Evolutionary conservation across 169 alveolate species (phyloP).

Genomic region (Ichthyophthirius multifiliis): DNA sequence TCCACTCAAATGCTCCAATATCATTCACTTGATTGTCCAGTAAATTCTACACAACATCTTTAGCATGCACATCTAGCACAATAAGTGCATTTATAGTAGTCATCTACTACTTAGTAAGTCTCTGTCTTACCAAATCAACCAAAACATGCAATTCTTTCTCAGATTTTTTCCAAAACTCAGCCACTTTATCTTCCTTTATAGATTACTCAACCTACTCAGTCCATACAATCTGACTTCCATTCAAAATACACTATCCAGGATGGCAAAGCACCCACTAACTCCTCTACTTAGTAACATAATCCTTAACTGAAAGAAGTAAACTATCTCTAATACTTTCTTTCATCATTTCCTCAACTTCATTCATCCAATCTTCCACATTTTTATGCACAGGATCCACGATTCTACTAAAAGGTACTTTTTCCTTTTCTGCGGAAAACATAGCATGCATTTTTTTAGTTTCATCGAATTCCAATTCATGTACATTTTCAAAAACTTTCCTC

Average conservation of each 20-base stretch:
- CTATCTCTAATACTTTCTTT: slow-evolving; percentile 71
- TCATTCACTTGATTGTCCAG: slow-evolving; percentile 56
- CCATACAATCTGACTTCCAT: slow-evolving; percentile 92
- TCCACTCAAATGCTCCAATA: slow-evolving; percentile 86
- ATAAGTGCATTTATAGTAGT: slow-evolving; percentile 91
- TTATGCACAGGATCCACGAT: slow-evolving; percentile 81
- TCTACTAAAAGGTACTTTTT: slow-evolving; percentile 77
- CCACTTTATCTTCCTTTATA: slow-evolving; percentile 65
- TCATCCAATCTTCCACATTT: slow-evolving; percentile 92
- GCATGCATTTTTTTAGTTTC: slow-evolving; percentile 83
- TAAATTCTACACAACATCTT: slow-evolving; percentile 82
- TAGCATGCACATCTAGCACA: slow-evolving; percentile 95
- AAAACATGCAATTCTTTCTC: slow-evolving; percentile 83
- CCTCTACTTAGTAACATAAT: slow-evolving; percentile 79
- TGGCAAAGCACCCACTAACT: slow-evolving; percentile 90
- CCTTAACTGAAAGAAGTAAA: slow-evolving; percentile 68
- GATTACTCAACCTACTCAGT: slow-evolving; percentile 93
- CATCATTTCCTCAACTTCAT: slow-evolving; percentile 89
- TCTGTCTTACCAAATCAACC: slow-evolving; percentile 88
- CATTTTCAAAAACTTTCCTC: slow-evolving; percentile 83
- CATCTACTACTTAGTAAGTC: slow-evolving; percentile 83
- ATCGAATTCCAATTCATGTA: slow-evolving; percentile 76
- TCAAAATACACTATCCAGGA: slow-evolving; percentile 92
- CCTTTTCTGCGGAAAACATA: slow-evolving; percentile 90
- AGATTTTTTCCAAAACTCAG: slow-evolving; percentile 58